Conservation (phyloP, 768 basidiomycete species). For the Dioszegia aurantiaca region DNA sequence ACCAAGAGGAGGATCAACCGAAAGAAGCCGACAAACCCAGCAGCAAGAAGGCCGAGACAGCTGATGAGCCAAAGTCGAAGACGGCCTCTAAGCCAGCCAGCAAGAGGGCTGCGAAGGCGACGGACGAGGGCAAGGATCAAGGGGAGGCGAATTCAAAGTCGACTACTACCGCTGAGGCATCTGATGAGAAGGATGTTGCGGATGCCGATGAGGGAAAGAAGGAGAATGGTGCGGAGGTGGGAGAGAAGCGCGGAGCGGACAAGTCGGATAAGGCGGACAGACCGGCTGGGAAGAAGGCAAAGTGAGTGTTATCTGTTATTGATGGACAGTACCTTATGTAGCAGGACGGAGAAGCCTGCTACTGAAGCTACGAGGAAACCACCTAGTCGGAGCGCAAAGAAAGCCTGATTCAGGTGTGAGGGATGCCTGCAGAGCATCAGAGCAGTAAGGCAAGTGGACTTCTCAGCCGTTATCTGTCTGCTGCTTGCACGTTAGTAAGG, state of each 20-base stretch:
- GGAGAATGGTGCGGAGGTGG: conserved; percentile 21
- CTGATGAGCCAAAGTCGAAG: conserved; percentile 18
- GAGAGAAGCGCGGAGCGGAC: conserved; percentile 16
- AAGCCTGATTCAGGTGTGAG: conserved; percentile 16
- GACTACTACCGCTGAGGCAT: conserved; percentile 22
- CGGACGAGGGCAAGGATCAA: conserved; percentile 12
- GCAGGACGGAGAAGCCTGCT: conserved; percentile 31
- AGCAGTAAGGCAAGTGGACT: background rate
- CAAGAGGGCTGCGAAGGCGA: conserved; percentile 9
- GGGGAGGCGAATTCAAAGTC: no score
- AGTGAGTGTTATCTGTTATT: conserved; percentile 28
- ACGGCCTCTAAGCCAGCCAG: conserved; percentile 22
- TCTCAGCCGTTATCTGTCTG: no score
- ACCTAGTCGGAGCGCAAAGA: conserved; percentile 33
- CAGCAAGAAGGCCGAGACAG: conserved; percentile 12
- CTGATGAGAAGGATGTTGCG: conserved; percentile 13
- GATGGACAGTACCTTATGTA: conserved; percentile 1
- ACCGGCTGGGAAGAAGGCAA: conserved; percentile 43
- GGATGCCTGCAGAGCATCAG: background rate
- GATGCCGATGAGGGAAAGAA: conserved; percentile 8
- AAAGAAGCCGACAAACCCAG: background rate
- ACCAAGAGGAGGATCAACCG: background rate
- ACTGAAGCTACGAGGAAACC: conserved; percentile 39
- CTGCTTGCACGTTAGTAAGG: no score
- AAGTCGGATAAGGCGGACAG: conserved; percentile 23